Evolutionary conservation across 371 early-diverging fungal genomes (phyloP).

Genomic region (Gilbertella persicaria): DNA sequence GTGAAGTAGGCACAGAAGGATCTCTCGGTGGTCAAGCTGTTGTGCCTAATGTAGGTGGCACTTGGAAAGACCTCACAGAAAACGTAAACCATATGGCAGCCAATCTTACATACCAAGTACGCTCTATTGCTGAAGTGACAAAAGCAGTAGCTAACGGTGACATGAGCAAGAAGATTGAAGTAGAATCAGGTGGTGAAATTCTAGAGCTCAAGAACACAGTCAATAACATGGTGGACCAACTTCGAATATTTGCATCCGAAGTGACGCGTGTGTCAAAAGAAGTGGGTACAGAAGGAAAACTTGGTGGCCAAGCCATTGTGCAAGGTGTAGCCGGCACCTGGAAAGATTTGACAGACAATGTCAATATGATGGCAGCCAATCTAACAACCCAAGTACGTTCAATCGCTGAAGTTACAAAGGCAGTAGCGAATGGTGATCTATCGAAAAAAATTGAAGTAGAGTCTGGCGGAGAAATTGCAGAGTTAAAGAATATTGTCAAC

Average conservation of each 20-base stretch:
- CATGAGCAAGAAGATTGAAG: constrained; percentile 30
- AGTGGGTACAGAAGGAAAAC: constrained; percentile 60
- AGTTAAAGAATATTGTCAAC: constrained; percentile 47
- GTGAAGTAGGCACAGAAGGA: constrained; percentile 41
- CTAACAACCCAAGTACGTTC: constrained; percentile 57
- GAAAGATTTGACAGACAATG: constrained; percentile 61
- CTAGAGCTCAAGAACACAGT: constrained; percentile 36
- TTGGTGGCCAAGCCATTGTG: constrained; percentile 61
- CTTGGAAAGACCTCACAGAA: constrained; percentile 33
- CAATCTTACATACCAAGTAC: constrained; percentile 27
- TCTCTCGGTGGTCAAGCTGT: constrained; percentile 21
- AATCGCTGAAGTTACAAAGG: constrained; percentile 45
- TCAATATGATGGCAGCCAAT: constrained; percentile 63
- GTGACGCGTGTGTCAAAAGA: constrained; percentile 64
- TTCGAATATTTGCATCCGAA: constrained; percentile 54
- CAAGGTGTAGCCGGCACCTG: constrained; percentile 56
- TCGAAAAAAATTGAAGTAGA: constrained; percentile 50
- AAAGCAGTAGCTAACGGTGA: constrained; percentile 31
- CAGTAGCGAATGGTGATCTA: constrained; percentile 55
- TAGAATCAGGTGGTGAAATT: constrained; percentile 35
- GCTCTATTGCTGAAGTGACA: constrained; percentile 22
- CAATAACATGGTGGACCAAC: constrained; percentile 38
- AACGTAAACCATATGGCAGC: constrained; percentile 28
- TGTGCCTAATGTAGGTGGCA: constrained; percentile 28
- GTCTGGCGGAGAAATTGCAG: constrained; percentile 34